These are phyloP conservation scores for Xylaria flabelliformis DNA, from an alignment of 495 filamentous ascomycete genomes.

Conservation along the genomic window DNA sequence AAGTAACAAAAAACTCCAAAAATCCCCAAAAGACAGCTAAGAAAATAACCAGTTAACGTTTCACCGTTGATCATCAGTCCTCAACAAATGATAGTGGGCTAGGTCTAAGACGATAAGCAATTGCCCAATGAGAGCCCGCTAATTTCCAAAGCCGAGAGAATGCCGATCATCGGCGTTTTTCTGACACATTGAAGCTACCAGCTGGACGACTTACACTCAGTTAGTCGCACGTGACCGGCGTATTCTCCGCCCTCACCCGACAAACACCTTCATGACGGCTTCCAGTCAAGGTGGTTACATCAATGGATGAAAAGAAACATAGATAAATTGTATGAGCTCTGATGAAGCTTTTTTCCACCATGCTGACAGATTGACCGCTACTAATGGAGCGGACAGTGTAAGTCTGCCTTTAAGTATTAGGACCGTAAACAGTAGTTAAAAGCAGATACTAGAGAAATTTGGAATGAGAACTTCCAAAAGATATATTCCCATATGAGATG, in stretches of 20 bases:
- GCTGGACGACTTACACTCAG: background rate
- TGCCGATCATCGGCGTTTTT: slow-evolving; percentile 16
- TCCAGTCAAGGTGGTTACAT: background rate
- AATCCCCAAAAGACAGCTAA: background rate
- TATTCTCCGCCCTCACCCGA: background rate
- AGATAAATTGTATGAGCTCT: background rate
- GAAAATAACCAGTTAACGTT: background rate
- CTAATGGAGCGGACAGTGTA: background rate
- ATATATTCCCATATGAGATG: too few relatives aligned
- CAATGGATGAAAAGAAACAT: background rate
- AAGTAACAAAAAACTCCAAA: background rate
- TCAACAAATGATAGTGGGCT: background rate
- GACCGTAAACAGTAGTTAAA: too few relatives aligned
- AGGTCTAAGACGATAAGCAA: background rate
- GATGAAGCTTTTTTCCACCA: background rate
- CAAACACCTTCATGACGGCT: background rate
- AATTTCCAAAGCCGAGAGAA: slow-evolving; percentile 20
- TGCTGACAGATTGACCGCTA: background rate
- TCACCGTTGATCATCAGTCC: background rate
- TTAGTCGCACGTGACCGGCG: slow-evolving; percentile 3
- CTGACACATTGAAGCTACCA: background rate
- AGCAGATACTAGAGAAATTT: too few relatives aligned
- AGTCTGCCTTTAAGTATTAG: background rate
- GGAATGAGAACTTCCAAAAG: too few relatives aligned
- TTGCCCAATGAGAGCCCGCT: slow-evolving; percentile 17